Conservation (phyloP, 192 early-diverging fungal genomes). For the Backusella morwellensis region DNA sequence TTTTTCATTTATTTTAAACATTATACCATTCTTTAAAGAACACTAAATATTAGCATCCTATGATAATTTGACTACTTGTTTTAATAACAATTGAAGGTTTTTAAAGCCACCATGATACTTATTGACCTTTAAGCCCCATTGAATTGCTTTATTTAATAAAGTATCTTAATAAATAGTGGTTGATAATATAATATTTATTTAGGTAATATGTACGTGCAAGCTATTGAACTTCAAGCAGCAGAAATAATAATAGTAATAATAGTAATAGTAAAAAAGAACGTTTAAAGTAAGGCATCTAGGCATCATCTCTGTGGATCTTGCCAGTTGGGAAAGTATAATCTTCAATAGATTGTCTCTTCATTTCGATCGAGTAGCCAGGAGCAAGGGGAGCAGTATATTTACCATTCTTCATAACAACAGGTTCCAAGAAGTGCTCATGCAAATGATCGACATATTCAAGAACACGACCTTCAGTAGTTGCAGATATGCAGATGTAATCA, state of each 20-base stretch:
- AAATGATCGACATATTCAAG: conserved; percentile 42
- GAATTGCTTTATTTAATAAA: too few species aligned
- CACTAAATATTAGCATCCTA: too few species aligned
- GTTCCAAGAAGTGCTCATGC: conserved; percentile 38
- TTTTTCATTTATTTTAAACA: too few species aligned
- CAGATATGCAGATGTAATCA: conserved; percentile 38
- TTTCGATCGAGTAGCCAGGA: conserved; percentile 31
- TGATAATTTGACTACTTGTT: too few species aligned
- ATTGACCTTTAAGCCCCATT: too few species aligned
- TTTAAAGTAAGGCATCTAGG: neutral
- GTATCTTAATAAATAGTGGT: too few species aligned
- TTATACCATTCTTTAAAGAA: too few species aligned
- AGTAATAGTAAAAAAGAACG: neutral
- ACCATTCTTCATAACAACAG: conserved; percentile 32
- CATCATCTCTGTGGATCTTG: neutral
- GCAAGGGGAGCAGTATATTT: conserved; percentile 27
- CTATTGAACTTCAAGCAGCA: neutral
- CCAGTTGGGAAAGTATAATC: conserved; percentile 39
- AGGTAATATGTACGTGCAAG: neutral
- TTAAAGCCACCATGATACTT: too few species aligned
- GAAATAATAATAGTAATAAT: neutral
- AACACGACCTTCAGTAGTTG: conserved; percentile 26
- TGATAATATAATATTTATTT: neutral
- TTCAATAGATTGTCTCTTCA: conserved; percentile 36
- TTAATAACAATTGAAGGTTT: too few species aligned